Evolutionary conservation across 2,329 filamentous ascomycete species (phyloP).

Genomic region (Berkeleyomyces rouxiae): DNA sequence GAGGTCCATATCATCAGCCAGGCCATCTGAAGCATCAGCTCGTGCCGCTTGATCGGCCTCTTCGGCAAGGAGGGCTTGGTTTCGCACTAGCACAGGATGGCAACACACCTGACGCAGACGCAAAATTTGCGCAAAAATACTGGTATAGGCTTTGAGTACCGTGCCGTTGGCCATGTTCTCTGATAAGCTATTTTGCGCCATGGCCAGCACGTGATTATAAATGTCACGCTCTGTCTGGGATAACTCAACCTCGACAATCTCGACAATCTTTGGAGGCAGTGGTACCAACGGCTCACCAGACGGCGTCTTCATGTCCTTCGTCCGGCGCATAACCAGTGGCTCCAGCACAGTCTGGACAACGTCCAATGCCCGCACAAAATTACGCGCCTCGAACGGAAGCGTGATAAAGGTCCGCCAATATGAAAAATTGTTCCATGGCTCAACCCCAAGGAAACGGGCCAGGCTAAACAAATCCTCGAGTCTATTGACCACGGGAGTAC

Average conservation of each 20-base stretch:
- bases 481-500: constrained; percentile 91
- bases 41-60: constrained; percentile 68
- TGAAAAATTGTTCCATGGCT: constrained; percentile 97
- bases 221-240: constrained; percentile 74
- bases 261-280: constrained; percentile 61
- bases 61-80: constrained; percentile 68
- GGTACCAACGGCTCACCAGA: constrained; percentile 60
- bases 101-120: constrained; percentile 88
- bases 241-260: constrained; percentile 77
- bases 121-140: constrained; percentile 91
- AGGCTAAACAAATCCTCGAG: constrained; percentile 89
- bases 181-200: constrained; percentile 69
- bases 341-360: constrained; percentile 95
- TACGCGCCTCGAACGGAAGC: constrained; percentile 85
- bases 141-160: constrained; percentile 86
- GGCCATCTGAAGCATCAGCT: constrained; percentile 60
- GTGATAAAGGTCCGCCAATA: constrained; percentile 99
- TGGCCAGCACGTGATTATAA: constrained; percentile 76
- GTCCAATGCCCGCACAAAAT: constrained; percentile 83
- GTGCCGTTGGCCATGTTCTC: constrained; percentile 83
- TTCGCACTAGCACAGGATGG: constrained; percentile 77
- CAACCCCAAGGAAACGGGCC: constrained; percentile 80
- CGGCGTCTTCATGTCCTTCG: constrained; percentile 96
- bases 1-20: constrained; percentile 93
- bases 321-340: constrained; percentile 83